These are phyloP conservation scores for Backusella westeae DNA, from an alignment of 192 early-diverging fungal genomes.

Conservation along the genomic window DNA sequence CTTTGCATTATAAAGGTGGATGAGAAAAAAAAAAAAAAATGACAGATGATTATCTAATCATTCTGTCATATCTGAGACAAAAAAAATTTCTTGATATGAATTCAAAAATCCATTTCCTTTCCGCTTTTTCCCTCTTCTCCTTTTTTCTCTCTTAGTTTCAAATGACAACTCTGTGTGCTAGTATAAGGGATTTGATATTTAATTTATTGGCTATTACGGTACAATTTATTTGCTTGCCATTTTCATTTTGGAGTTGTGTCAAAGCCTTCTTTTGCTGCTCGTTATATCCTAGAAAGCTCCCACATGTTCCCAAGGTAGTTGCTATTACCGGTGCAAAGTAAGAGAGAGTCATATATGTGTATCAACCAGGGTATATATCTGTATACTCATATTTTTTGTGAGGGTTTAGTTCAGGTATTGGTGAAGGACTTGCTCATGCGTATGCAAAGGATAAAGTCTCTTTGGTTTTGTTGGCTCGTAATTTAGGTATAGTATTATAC, in stretches of 20 bases:
- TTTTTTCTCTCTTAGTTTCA: neutral
- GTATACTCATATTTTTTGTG: neutral
- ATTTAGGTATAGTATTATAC: slow-evolving; percentile 3
- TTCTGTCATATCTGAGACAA: neutral
- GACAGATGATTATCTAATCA: neutral
- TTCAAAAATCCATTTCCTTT: neutral
- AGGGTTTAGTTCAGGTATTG: slow-evolving; percentile 10
- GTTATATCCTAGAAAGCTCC: neutral
- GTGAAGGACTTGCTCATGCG: slow-evolving; percentile 2
- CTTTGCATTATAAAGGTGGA: no score
- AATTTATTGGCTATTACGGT: neutral
- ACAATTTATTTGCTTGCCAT: neutral
- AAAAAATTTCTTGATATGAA: neutral
- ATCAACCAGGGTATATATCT: no score
- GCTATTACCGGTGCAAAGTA: slow-evolving; percentile 20
- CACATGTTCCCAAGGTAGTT: neutral
- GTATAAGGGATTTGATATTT: slow-evolving; percentile 8
- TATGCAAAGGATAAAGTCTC: slow-evolving; percentile 4
- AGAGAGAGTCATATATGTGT: neutral
- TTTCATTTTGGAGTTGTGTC: neutral
- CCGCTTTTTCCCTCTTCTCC: neutral
- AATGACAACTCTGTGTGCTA: neutral
- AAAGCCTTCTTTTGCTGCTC: neutral
- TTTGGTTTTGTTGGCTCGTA: slow-evolving; percentile 14
- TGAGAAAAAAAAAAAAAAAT: neutral